A percentile compares a stretch with the other conserved stretches of the same genome.
phyloP scores from a whole-genome alignment of 2,329 filamentous ascomycete species.

The Trichoderma simmonsii region DNA sequence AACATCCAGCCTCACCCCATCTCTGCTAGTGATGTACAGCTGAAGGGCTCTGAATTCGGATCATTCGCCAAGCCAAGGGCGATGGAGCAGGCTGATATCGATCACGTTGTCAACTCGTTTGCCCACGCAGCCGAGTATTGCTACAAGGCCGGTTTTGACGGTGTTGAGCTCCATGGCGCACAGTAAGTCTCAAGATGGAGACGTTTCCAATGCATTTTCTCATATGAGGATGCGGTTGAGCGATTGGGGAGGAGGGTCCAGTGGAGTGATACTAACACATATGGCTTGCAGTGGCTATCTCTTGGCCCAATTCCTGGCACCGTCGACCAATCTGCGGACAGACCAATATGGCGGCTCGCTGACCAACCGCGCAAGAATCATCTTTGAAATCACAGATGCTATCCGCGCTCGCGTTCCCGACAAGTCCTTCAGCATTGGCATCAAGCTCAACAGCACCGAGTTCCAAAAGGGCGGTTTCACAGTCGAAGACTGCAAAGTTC shows the following conservation, averaged over 20 bases:
- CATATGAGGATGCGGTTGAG: background rate
- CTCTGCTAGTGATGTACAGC: constrained; percentile 39
- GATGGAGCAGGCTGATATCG: constrained; percentile 53
- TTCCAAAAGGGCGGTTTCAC: constrained; percentile 53
- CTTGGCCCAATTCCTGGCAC: constrained; percentile 51
- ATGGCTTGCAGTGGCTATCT: constrained; percentile 44
- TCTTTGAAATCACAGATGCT: constrained; percentile 42
- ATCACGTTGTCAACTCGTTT: constrained; percentile 56
- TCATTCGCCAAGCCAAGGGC: constrained; percentile 49
- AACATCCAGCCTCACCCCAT: constrained; percentile 36
- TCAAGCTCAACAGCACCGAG: constrained; percentile 58
- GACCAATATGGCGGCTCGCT: constrained; percentile 48
- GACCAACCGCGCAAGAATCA: constrained; percentile 44
- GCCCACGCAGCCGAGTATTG: constrained; percentile 60
- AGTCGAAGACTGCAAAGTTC: constrained; percentile 48
- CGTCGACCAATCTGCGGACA: constrained; percentile 48
- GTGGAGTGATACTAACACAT: background rate
- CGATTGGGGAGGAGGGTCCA: background rate
- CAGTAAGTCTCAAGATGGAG: constrained; percentile 32
- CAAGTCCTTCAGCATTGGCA: constrained; percentile 43
- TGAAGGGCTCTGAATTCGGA: constrained; percentile 27
- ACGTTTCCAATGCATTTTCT: background rate
- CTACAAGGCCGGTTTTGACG: constrained; percentile 59
- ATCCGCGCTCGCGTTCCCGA: constrained; percentile 32
- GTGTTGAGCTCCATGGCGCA: constrained; percentile 50